Conservation (phyloP, 1,284 basidiomycete species). For the Puccinia hordei region DNA sequence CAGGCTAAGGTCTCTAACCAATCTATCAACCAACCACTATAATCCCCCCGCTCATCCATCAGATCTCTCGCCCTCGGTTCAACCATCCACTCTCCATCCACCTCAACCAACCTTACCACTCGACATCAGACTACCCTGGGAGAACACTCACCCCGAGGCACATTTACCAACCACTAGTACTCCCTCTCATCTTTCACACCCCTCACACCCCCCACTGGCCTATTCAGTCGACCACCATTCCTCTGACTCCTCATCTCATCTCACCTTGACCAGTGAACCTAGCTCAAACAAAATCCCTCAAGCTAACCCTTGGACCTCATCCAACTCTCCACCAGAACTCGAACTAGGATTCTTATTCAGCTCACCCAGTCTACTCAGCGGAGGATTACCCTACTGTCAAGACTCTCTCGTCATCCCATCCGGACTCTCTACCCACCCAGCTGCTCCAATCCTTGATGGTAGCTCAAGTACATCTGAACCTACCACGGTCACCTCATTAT, state of each 20-base stretch:
- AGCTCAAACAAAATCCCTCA: neutral
- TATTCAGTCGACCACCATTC: neutral
- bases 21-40: too few species aligned
- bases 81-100: neutral
- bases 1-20: neutral
- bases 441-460: neutral
- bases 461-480: neutral
- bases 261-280: constrained; percentile 13
- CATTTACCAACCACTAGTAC: neutral
- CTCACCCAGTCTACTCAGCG: neutral
- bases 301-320: neutral
- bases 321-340: neutral
- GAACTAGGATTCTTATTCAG: neutral
- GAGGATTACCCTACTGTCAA: neutral
- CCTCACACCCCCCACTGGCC: neutral
- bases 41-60: too few species aligned
- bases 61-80: neutral
- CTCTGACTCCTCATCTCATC: constrained; percentile 9
- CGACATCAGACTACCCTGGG: neutral
- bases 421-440: neutral
- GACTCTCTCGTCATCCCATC: neutral
- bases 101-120: neutral
- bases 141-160: neutral
- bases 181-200: neutral
- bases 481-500: neutral